A percentile compares a stretch with the other conserved stretches of the same genome.
Evolutionary conservation across 169 alveolate genomes (phyloP).

Genomic region (Cystoisospora suis): DNA sequence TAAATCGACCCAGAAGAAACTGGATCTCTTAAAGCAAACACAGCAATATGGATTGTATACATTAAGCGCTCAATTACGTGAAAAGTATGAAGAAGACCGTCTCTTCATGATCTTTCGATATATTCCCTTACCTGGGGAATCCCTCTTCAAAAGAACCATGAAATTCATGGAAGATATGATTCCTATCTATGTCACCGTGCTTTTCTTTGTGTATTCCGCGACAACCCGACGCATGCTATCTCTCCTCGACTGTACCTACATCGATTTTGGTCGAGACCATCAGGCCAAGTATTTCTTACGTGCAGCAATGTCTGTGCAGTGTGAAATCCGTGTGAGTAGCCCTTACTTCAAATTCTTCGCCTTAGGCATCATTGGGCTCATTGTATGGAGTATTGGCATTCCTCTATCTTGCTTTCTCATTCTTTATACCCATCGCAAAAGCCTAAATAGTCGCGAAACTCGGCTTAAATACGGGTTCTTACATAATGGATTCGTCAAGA

Average conservation of each 20-base stretch:
- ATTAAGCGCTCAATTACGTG: constrained; percentile 69
- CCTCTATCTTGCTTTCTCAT: constrained; percentile 80
- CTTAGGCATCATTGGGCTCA: constrained; percentile 79
- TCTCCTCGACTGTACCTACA: constrained; percentile 80
- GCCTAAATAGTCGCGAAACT: constrained; percentile 77
- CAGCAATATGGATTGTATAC: constrained; percentile 71
- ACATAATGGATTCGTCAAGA: constrained; percentile 82
- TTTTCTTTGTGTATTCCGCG: constrained; percentile 80
- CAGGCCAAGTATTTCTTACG: constrained; percentile 77
- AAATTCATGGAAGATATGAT: constrained; percentile 86
- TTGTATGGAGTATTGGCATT: constrained; percentile 84
- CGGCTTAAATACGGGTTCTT: constrained; percentile 83
- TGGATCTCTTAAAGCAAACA: constrained; percentile 68
- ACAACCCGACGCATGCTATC: constrained; percentile 81
- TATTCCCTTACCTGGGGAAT: constrained; percentile 77
- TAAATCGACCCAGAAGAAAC: constrained; percentile 65
- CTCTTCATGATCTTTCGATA: constrained; percentile 81
- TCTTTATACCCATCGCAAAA: constrained; percentile 75
- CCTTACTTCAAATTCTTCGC: constrained; percentile 75
- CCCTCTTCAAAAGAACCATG: constrained; percentile 66
- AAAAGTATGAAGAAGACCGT: constrained; percentile 78
- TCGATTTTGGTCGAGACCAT: constrained; percentile 69
- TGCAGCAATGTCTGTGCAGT: constrained; percentile 81
- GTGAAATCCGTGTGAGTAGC: constrained; percentile 71
- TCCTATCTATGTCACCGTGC: constrained; percentile 84